Evolutionary conservation across 257 asterid species (phyloP), one percentile per base, ranked within the genome.

Genomic region (Forsythia viridissima): DNA sequence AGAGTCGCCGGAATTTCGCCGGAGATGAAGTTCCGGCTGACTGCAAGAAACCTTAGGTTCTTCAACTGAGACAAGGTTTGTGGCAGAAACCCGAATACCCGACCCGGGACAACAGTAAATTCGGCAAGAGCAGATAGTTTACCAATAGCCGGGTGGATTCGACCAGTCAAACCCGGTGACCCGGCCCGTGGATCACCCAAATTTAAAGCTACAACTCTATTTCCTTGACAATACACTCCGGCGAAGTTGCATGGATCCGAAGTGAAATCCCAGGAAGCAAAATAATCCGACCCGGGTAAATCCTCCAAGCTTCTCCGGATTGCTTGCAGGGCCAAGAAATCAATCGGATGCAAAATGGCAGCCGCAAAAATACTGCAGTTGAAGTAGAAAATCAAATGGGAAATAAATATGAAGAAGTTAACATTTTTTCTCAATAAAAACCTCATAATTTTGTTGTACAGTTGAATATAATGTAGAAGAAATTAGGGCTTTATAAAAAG

Each of bases 121-220:
- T 95, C 99, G 4, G 96, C 76, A 0, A 95, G 89, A 8, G 89
- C 80, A 48, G 97, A 80, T 21, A 95, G 97, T 8, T 85, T 91
- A 0, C 99, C 99, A 57, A 94, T 85, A 16, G 95, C 96, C 1
- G 97, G 94, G 77, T 91, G 90, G 41, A 94, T 43, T 75, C 92
- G 78, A 8, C 98, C 97, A 1, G 89, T 74, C 0, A 94, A 73
- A 34, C 98, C 97, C 0, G 96, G 94, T 0, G 97, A 86, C 41
- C 97, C 97, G 66, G 98, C 98, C 72, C 96, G 82, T 7, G 98
- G 97, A 78, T 94, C 97, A 9, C 98, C 98, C 59, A 94, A 93
- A 80, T 94, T 94, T 44, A 94, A 89, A 0, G 97, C 90, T 34
- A 94, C 80, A 36, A 94, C 98, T 18, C 76, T 92, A 44, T 92